phyloP scores from a whole-genome alignment of 2,329 filamentous ascomycete species.

The Cadophora sp. region DNA sequence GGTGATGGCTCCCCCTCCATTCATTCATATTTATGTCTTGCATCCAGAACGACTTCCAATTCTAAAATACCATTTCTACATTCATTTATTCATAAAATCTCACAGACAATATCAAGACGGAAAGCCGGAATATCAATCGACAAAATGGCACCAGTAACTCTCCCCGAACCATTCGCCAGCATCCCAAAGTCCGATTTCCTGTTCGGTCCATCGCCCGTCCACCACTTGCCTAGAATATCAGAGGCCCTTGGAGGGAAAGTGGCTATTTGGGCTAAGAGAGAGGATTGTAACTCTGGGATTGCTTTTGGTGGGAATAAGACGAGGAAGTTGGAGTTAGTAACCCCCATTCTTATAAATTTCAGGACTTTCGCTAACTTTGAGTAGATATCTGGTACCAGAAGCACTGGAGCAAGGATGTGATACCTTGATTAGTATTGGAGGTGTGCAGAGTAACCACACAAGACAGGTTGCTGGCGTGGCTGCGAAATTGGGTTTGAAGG shows the following conservation, averaged over 20 bases:
- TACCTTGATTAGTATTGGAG: slow-evolving; percentile 71
- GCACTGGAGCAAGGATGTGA: slow-evolving; percentile 62
- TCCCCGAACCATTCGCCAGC: slow-evolving; percentile 66
- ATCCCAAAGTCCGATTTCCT: slow-evolving; percentile 68
- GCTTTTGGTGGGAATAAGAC: slow-evolving; percentile 75
- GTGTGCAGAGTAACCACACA: slow-evolving; percentile 75
- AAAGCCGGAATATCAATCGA: background rate
- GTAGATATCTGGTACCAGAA: slow-evolving; percentile 69
- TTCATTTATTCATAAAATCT: background rate
- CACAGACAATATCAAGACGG: background rate
- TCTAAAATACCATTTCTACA: background rate
- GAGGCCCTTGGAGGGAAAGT: slow-evolving; percentile 65
- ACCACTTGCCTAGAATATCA: slow-evolving; percentile 69
- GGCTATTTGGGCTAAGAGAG: slow-evolving; percentile 72
- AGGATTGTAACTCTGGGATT: slow-evolving; percentile 73
- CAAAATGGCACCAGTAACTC: slow-evolving; percentile 45
- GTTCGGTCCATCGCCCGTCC: slow-evolving; percentile 73
- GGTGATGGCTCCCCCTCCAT: background rate
- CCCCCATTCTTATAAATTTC: background rate
- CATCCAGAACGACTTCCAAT: background rate
- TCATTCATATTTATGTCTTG: background rate
- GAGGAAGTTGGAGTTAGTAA: slow-evolving; percentile 65
- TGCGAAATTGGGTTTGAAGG: slow-evolving; percentile 61
- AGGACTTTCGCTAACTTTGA: background rate
- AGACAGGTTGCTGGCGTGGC: slow-evolving; percentile 70